phyloP scores from a whole-genome alignment of 352 stramenopile genomes.

The Salisapilia sapeloensis region DNA sequence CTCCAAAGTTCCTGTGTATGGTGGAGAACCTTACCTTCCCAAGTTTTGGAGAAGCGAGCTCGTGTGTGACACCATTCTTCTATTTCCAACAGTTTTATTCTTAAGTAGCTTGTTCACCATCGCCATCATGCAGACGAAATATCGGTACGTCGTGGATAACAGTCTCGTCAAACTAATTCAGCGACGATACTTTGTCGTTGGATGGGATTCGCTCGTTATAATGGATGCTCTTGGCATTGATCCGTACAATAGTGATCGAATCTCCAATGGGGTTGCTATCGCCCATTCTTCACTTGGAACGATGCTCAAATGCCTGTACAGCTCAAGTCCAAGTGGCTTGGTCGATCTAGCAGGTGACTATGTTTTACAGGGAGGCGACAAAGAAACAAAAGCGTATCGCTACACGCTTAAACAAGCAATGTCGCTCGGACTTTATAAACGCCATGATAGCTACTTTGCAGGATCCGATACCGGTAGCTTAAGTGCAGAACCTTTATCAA shows the following conservation, averaged over 20 bases:
- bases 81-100: conserved; percentile 16
- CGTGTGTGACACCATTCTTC: conserved; percentile 23
- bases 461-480: conserved; percentile 2
- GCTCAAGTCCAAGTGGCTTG: conserved; percentile 23
- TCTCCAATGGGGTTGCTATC: conserved; percentile 5
- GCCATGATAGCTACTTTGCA: conserved; percentile 1
- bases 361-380: conserved; percentile 17
- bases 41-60: conserved; percentile 36
- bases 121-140: conserved; percentile 16
- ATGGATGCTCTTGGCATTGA: conserved; percentile 25
- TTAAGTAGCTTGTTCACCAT: conserved; percentile 9
- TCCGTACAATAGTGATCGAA: conserved; percentile 9
- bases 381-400: conserved; percentile 9
- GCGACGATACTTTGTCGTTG: conserved; percentile 21
- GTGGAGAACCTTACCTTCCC: conserved; percentile 13
- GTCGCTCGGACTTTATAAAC: conserved; percentile 14
- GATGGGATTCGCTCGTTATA: conserved; percentile 21
- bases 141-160: conserved; percentile 21
- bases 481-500: background rate
- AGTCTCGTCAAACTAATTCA: conserved; percentile 23
- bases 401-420: conserved; percentile 17
- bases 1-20: conserved; percentile 16
- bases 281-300: conserved; percentile 17
- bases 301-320: conserved; percentile 22
- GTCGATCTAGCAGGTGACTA: conserved; percentile 26